Evolutionary conservation across 768 basidiomycete species (phyloP).

Genomic region (Tricholoma matsutake): DNA sequence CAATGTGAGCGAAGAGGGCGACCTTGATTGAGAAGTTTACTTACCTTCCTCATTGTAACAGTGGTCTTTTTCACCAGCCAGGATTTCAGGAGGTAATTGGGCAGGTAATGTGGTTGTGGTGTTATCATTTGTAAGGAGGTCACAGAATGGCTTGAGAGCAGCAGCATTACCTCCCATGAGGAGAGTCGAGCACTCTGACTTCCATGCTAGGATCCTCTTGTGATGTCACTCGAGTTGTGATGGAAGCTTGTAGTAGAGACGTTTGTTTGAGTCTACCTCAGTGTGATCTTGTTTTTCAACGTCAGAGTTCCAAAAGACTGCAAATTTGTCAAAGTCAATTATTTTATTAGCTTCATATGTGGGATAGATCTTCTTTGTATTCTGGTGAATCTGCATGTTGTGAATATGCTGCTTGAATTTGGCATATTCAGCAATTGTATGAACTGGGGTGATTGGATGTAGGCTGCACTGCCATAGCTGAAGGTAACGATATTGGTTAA

Average conservation of each 20-base stretch:
- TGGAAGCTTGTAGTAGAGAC: not conserved
- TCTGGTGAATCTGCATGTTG: not conserved
- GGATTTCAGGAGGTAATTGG: not conserved
- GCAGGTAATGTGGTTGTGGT: not conserved
- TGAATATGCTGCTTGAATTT: not conserved
- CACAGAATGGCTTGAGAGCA: not conserved
- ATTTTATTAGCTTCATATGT: not conserved
- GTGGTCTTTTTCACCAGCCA: conserved; percentile 1
- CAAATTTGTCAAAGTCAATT: not conserved
- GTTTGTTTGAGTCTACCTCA: not conserved
- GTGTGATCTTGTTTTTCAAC: not conserved
- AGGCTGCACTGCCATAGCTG: not conserved
- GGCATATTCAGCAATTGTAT: not conserved
- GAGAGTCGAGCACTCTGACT: not conserved
- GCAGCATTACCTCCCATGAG: not conserved
- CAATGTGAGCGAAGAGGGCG: not conserved
- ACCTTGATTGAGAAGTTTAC: not conserved
- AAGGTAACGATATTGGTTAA: not conserved
- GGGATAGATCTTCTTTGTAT: not conserved
- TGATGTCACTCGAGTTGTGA: not conserved
- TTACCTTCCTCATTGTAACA: not conserved
- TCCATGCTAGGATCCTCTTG: not conserved
- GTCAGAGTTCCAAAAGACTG: not conserved
- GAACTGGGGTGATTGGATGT: not conserved
- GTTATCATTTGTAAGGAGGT: not conserved